Conservation (phyloP, 2,329 filamentous ascomycete genomes). For the Exserohilum rostratum region DNA sequence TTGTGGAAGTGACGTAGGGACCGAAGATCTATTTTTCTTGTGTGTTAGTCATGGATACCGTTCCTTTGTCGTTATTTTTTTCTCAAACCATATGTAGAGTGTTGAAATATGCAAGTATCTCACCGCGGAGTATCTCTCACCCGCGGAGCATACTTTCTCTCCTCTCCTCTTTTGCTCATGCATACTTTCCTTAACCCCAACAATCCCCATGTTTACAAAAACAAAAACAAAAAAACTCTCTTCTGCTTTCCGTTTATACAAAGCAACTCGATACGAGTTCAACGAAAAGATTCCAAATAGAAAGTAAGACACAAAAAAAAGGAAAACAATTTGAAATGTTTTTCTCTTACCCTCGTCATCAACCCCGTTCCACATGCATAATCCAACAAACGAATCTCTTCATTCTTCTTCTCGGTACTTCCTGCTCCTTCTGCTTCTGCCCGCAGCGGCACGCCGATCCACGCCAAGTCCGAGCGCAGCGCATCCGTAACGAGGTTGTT, state of each 20-base stretch:
- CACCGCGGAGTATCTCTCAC: no score
- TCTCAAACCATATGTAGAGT: neutral
- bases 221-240: no score
- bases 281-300: no score
- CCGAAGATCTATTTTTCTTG: conserved; percentile 62
- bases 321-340: no score
- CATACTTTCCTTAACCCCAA: no score
- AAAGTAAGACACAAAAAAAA: neutral
- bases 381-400: conserved; percentile 63
- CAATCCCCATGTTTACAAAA: no score
- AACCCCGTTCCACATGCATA: conserved; percentile 78
- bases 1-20: conserved; percentile 66
- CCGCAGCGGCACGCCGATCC: conserved; percentile 66
- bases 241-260: no score
- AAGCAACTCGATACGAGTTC: no score
- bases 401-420: conserved; percentile 23
- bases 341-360: conserved; percentile 67
- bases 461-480: conserved; percentile 61
- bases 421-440: conserved; percentile 34
- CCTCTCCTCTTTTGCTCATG: no score
- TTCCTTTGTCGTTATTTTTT: neutral
- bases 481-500: conserved; percentile 61
- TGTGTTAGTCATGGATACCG: neutral
- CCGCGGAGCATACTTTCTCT: neutral
- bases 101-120: neutral